Percentiles rank a stretch among this genome's conserved stretches.
Evolutionary conservation across 2,329 filamentous ascomycete species (phyloP).

Genomic region (Gaeumannomyces tritici): DNA sequence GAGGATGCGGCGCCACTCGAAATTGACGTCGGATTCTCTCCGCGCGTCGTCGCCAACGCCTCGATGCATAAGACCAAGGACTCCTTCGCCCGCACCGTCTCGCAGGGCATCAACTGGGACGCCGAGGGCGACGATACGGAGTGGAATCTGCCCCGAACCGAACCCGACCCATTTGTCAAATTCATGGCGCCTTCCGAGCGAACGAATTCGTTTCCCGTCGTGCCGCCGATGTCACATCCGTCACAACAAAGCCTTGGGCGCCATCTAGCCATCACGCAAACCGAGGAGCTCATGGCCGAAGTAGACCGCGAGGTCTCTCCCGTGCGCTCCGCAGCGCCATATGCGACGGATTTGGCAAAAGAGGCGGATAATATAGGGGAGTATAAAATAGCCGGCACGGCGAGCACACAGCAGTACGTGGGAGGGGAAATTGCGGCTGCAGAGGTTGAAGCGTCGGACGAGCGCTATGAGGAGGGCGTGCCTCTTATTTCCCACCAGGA

Average conservation of each 20-base stretch:
- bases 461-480: conserved; percentile 60
- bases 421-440: conserved; percentile 31
- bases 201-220: conserved; percentile 54
- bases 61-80: conserved; percentile 49
- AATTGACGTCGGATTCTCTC: conserved; percentile 6
- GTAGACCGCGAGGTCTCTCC: conserved; percentile 33
- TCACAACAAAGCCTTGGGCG: conserved; percentile 22
- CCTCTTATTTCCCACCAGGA: conserved; percentile 43
- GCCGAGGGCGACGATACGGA: conserved; percentile 49
- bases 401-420: conserved; percentile 22
- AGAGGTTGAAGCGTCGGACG: conserved; percentile 37
- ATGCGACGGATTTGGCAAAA: neutral
- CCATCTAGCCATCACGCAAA: conserved; percentile 38
- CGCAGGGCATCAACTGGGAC: conserved; percentile 50
- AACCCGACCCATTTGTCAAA: conserved; percentile 50
- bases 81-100: conserved; percentile 56
- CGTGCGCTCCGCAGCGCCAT: conserved; percentile 17
- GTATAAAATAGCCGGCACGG: neutral
- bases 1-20: neutral
- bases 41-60: conserved; percentile 16
- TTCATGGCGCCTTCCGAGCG: conserved; percentile 48
- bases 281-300: conserved; percentile 42
- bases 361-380: neutral
- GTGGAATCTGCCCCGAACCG: conserved; percentile 40
- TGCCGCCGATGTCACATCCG: conserved; percentile 31